Evolutionary conservation across 2,329 filamentous ascomycete genomes (phyloP).

Genomic region (Periglandula ipomoeae): DNA sequence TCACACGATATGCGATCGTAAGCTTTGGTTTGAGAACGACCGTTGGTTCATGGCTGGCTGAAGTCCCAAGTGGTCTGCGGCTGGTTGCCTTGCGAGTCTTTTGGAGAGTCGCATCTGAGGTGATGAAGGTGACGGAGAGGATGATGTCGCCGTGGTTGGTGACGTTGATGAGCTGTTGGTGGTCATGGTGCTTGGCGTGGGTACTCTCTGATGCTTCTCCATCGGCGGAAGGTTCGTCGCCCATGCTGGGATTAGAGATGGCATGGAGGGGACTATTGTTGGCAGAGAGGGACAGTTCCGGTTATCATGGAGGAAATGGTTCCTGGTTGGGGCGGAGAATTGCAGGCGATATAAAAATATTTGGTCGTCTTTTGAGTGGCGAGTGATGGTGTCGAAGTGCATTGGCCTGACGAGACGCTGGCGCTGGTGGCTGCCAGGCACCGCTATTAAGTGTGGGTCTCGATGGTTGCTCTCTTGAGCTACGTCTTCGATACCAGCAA

Average conservation of each 20-base stretch:
- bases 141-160: slow-evolving; percentile 53
- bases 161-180: slow-evolving; percentile 35
- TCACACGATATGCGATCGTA: slow-evolving; percentile 49
- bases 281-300: neutral
- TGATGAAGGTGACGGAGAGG: slow-evolving; percentile 57
- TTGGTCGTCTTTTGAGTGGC: neutral
- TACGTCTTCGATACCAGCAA: too few relatives aligned
- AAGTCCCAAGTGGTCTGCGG: slow-evolving; percentile 18
- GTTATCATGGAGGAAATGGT: too few relatives aligned
- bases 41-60: slow-evolving; percentile 9
- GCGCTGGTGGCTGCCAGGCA: too few relatives aligned
- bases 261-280: neutral
- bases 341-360: neutral
- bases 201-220: slow-evolving; percentile 4
- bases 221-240: slow-evolving; percentile 6
- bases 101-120: slow-evolving; percentile 40
- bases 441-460: too few relatives aligned
- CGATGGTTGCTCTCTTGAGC: too few relatives aligned
- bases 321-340: neutral
- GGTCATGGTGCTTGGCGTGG: slow-evolving; percentile 7
- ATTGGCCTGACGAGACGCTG: too few relatives aligned
- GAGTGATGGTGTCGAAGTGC: neutral
- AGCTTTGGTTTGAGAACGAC: slow-evolving; percentile 25
- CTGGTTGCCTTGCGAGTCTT: slow-evolving; percentile 31
- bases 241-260: slow-evolving; percentile 1